Base-by-base conservation (phyloP, 2,329 filamentous ascomycete species). In the Ophiostoma sp. region DNA sequence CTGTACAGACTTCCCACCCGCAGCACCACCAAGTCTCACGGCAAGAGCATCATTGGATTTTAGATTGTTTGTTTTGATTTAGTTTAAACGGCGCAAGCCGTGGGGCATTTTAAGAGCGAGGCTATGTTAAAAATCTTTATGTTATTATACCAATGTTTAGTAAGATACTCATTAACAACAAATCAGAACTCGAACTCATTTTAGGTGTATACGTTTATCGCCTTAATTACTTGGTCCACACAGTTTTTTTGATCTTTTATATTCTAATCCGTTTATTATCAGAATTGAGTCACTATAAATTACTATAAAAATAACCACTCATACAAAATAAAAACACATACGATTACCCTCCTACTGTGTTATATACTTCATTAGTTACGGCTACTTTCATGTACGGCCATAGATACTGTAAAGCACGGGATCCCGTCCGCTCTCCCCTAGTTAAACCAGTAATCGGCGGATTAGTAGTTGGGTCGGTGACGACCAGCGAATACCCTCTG, bases 391-490 rank as follows among this genome's bases (percentile, higher is more conserved):
- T 16, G 45, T 47, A 47, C 45, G 45, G 45, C 45, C 45, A 47
- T 47, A 47, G 45, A 47, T 47, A 47, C 45, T 47, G 45, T 12
- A 47, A 47, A 47, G 45, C 45, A 47, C 45, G 45, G 45, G 45
- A 52, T 52, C 47, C 47, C 47, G 47, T 52, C 47, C 47, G 47
- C 47, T 52, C 47, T 52, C 47, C n/a, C 47, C 47, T 52, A 52
- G 47, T 52, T 52, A 52, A 52, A 52, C 47, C n/a, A 52, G 6
- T 52, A 52, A 52, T 52, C 47, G 47, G 47, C n/a, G 47, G 47
- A 52, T 52, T 52, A 52, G 47, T 52, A 52, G 47, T 52, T 52
- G 47, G 47, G 47, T 52, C 47, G 47, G 47, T 52, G 47, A 52
- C 47, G 47, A 52, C 47, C 47, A 52, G 47, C 47, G 47, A 52